Evolutionary conservation across 345 rosid genomes (phyloP).

Genomic region (Ricinus communis): DNA sequence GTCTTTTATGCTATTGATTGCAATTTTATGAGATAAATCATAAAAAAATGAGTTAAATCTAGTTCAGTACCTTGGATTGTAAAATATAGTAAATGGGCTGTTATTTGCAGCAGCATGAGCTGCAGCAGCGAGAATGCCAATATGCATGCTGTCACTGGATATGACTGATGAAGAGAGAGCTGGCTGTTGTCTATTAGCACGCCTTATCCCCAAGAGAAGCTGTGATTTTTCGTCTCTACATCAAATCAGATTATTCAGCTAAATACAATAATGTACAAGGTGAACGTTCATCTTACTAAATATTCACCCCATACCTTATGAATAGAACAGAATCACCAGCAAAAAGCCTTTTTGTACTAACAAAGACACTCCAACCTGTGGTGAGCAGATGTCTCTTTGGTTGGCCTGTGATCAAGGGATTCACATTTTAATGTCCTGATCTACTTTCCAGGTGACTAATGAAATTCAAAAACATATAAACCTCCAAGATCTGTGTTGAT

Average conservation of each 20-base stretch:
- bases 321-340: conserved; percentile 96
- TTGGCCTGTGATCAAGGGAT: conserved; percentile 55
- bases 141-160: conserved; percentile 99
- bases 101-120: conserved; percentile 97
- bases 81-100: conserved; percentile 89
- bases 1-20: background rate
- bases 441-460: background rate
- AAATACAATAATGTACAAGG: conserved; percentile 13
- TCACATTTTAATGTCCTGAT: conserved; percentile 8
- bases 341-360: conserved; percentile 85
- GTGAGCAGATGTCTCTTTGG: conserved; percentile 90
- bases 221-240: conserved; percentile 91
- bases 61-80: conserved; percentile 75
- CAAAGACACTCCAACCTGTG: conserved; percentile 96
- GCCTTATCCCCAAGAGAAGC: conserved; percentile 82
- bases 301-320: conserved; percentile 53
- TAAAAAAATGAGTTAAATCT: conserved; percentile 5
- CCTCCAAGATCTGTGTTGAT: background rate
- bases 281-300: conserved; percentile 7
- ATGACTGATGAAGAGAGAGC: conserved; percentile 92
- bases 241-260: conserved; percentile 20
- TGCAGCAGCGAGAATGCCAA: conserved; percentile 98
- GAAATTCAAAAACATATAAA: background rate
- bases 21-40: background rate
- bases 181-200: conserved; percentile 85